Percentiles rank a stretch among this genome's conserved stretches.
Conservation (phyloP, 768 basidiomycete genomes). For the Antrodiella citrinella region DNA sequence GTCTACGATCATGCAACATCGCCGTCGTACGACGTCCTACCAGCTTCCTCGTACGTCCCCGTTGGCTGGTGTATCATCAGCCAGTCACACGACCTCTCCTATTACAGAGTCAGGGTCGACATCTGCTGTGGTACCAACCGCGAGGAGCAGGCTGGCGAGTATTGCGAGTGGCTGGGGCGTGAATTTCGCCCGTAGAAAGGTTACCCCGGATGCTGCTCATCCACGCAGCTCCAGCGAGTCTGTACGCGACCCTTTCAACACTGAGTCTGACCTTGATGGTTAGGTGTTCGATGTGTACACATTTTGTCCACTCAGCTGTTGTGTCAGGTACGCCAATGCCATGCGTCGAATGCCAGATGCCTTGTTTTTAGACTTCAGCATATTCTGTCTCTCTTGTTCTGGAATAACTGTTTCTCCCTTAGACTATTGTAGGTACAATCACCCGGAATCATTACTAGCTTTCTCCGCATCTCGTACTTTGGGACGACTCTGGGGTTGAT, state of each 20-base stretch:
- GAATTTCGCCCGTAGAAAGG: slow-evolving; percentile 52
- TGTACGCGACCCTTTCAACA: background rate
- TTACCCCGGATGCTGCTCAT: background rate
- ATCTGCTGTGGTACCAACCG: slow-evolving; percentile 12
- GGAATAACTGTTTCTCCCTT: background rate
- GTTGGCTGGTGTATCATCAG: slow-evolving; percentile 20
- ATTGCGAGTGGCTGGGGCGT: slow-evolving; percentile 51
- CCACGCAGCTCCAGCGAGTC: background rate
- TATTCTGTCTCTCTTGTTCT: background rate
- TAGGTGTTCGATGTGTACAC: background rate
- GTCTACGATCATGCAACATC: slow-evolving; percentile 32
- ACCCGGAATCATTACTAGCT: background rate
- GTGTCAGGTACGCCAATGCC: background rate
- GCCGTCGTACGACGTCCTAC: slow-evolving; percentile 55
- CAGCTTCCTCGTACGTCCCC: slow-evolving; percentile 46
- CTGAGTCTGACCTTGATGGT: background rate
- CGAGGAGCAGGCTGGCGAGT: slow-evolving; percentile 24
- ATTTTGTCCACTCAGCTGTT: background rate
- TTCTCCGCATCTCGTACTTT: background rate
- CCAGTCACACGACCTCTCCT: slow-evolving; percentile 19
- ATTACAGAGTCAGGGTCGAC: slow-evolving; percentile 22
- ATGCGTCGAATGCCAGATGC: background rate
- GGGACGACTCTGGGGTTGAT: background rate
- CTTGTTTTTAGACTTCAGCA: background rate
- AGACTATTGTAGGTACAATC: background rate